Evolutionary conservation across 768 basidiomycete species (phyloP).

Genomic region (Leccinellum luteum): DNA sequence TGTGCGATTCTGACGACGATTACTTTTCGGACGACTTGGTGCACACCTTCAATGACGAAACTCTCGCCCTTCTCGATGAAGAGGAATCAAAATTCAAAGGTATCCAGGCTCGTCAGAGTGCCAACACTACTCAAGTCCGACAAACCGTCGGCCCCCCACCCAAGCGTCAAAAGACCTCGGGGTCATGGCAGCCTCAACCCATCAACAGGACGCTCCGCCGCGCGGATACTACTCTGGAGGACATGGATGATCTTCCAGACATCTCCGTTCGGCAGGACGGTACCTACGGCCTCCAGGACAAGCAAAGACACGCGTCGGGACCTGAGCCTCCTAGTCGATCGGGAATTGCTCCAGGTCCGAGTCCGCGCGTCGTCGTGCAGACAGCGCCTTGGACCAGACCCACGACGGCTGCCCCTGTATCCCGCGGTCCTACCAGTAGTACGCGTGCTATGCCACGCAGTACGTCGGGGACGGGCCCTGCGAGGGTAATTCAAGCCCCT

Average conservation of each 20-base stretch:
- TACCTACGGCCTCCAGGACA: conserved; percentile 45
- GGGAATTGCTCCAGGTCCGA: conserved; percentile 10
- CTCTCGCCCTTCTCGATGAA: conserved; percentile 59
- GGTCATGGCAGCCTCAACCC: conserved; percentile 43
- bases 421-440: conserved; percentile 11
- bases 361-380: conserved; percentile 7
- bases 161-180: conserved; percentile 56
- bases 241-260: conserved; percentile 58
- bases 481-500: conserved; percentile 4
- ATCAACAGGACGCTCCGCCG: conserved; percentile 24
- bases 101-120: conserved; percentile 22
- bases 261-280: conserved; percentile 60
- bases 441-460: conserved; percentile 9
- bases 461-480: conserved; percentile 9
- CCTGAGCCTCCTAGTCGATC: conserved; percentile 12
- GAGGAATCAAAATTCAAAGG: conserved; percentile 45
- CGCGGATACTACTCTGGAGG: conserved; percentile 30
- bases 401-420: conserved; percentile 6
- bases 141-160: conserved; percentile 36
- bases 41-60: conserved; percentile 49
- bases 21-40: conserved; percentile 62
- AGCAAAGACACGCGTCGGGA: conserved; percentile 14
- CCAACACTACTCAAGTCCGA: conserved; percentile 23
- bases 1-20: conserved; percentile 69
- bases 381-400: conserved; percentile 8